phyloP scores from a whole-genome alignment of 805 yeast genomes.

The Myxozyma vanderwaltii region DNA sequence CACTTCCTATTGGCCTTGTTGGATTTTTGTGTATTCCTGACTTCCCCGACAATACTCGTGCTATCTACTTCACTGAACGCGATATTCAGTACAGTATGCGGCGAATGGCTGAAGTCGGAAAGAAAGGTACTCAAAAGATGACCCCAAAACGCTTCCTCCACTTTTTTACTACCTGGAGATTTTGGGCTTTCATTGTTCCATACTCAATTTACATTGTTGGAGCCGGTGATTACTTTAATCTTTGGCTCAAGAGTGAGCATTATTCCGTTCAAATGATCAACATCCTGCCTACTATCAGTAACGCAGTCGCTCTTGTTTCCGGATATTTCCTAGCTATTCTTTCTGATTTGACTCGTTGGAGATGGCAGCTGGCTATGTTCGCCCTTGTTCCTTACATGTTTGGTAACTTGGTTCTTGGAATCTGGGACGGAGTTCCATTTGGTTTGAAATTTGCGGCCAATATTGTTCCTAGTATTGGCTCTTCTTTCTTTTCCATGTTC shows the following conservation, averaged over 20 bases:
- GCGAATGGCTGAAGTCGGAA: slow-evolving; percentile 20
- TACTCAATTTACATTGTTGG: slow-evolving; percentile 24
- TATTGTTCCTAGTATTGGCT: slow-evolving; percentile 23
- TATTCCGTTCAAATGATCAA: slow-evolving; percentile 40
- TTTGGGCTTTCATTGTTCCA: slow-evolving; percentile 28
- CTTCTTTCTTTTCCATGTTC: slow-evolving; percentile 25
- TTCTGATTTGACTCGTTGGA: slow-evolving; percentile 41
- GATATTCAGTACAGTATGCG: slow-evolving; percentile 17
- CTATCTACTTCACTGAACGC: slow-evolving; percentile 48
- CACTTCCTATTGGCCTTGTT: slow-evolving; percentile 58
- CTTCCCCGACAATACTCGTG: slow-evolving; percentile 60
- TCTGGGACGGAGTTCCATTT: slow-evolving; percentile 29
- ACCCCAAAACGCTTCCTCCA: slow-evolving; percentile 21
- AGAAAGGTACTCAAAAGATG: slow-evolving; percentile 26
- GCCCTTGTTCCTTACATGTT: slow-evolving; percentile 22
- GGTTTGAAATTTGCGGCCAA: slow-evolving; percentile 30
- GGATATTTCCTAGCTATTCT: slow-evolving; percentile 39
- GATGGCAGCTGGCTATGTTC: slow-evolving; percentile 37
- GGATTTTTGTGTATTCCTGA: slow-evolving; percentile 65
- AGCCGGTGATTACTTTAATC: slow-evolving; percentile 28
- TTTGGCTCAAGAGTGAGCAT: slow-evolving; percentile 40
- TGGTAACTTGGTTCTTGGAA: slow-evolving; percentile 29
- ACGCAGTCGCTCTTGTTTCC: slow-evolving; percentile 40
- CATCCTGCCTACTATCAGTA: slow-evolving; percentile 43
- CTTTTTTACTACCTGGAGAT: slow-evolving; percentile 24